phyloP scores from a whole-genome alignment of 2,329 filamentous ascomycete genomes.

The Furcasterigmium sp. region DNA sequence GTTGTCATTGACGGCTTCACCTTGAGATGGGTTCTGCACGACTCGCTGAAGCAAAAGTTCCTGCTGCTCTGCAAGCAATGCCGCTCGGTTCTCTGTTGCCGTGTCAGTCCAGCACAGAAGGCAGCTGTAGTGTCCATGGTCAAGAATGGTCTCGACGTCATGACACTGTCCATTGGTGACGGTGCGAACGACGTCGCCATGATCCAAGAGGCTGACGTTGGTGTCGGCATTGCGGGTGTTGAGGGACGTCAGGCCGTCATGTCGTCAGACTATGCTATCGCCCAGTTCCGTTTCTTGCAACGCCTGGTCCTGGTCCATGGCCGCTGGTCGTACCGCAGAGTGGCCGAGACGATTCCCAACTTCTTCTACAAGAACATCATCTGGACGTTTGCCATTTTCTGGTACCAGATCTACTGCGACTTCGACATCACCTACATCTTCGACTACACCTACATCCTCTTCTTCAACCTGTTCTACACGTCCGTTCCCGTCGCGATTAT shows the following conservation, averaged over 20 bases:
- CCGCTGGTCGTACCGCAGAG: conserved; percentile 90
- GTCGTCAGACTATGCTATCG: conserved; percentile 94
- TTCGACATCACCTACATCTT: conserved; percentile 97
- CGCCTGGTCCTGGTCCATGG: conserved; percentile 85
- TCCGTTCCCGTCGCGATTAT: conserved; percentile 92
- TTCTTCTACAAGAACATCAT: conserved; percentile 99
- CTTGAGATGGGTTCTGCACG: conserved; percentile 79
- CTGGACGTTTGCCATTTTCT: conserved; percentile 95
- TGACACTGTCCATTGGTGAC: conserved; percentile 90
- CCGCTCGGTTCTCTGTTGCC: conserved; percentile 92
- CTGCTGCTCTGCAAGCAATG: conserved; percentile 94
- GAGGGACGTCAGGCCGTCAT: conserved; percentile 91
- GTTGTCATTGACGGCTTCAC: conserved; percentile 94
- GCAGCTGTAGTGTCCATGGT: conserved; percentile 96
- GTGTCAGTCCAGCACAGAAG: conserved; percentile 95
- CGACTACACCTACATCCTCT: conserved; percentile 94
- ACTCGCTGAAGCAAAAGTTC: conserved; percentile 84
- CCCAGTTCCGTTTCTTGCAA: conserved; percentile 85
- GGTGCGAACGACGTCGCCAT: conserved; percentile 96
- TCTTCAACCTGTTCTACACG: conserved; percentile 96
- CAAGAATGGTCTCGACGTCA: conserved; percentile 89
- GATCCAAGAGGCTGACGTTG: conserved; percentile 97
- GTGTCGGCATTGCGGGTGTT: conserved; percentile 89
- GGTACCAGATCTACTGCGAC: conserved; percentile 93
- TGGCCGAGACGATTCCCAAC: conserved; percentile 92